Conservation (phyloP, 2,329 filamentous ascomycete species). For the Phoma sp. region DNA sequence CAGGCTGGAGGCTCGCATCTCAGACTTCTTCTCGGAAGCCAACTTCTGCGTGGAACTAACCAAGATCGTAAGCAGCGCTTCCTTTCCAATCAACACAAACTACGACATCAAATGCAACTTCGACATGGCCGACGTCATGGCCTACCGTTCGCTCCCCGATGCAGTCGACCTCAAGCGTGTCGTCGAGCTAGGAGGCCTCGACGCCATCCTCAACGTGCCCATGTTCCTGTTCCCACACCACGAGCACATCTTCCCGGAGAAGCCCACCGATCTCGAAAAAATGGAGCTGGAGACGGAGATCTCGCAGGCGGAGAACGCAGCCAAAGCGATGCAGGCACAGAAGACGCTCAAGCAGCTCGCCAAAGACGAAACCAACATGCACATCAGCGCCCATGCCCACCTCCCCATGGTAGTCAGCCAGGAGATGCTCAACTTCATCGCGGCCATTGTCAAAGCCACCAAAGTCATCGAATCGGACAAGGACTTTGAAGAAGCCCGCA, state of each 20-base stretch:
- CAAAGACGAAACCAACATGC: slow-evolving; percentile 58
- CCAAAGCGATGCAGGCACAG: slow-evolving; percentile 50
- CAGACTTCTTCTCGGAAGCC: slow-evolving; percentile 58
- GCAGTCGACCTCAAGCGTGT: slow-evolving; percentile 55
- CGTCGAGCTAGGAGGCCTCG: slow-evolving; percentile 57
- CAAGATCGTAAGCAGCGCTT: slow-evolving; percentile 53
- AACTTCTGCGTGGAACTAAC: slow-evolving; percentile 59
- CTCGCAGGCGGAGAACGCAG: slow-evolving; percentile 52
- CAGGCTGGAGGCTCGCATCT: slow-evolving; percentile 54
- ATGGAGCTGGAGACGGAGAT: slow-evolving; percentile 47
- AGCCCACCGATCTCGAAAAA: slow-evolving; percentile 44
- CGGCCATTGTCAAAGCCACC: slow-evolving; percentile 62
- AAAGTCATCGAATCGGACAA: slow-evolving; percentile 62
- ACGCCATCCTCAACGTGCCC: slow-evolving; percentile 57
- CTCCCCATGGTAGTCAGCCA: slow-evolving; percentile 59
- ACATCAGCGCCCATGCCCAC: slow-evolving; percentile 55
- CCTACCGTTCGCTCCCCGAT: slow-evolving; percentile 55
- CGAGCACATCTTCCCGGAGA: slow-evolving; percentile 57
- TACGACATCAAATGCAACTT: slow-evolving; percentile 57
- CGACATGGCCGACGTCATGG: slow-evolving; percentile 56
- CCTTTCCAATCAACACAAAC: slow-evolving; percentile 56
- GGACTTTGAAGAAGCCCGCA: slow-evolving; percentile 48
- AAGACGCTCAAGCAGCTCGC: slow-evolving; percentile 49
- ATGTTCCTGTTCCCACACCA: slow-evolving; percentile 60
- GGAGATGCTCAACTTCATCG: slow-evolving; percentile 60